Evolutionary conservation across 257 asterid species (phyloP).

Genomic region (Petunia secreta): DNA sequence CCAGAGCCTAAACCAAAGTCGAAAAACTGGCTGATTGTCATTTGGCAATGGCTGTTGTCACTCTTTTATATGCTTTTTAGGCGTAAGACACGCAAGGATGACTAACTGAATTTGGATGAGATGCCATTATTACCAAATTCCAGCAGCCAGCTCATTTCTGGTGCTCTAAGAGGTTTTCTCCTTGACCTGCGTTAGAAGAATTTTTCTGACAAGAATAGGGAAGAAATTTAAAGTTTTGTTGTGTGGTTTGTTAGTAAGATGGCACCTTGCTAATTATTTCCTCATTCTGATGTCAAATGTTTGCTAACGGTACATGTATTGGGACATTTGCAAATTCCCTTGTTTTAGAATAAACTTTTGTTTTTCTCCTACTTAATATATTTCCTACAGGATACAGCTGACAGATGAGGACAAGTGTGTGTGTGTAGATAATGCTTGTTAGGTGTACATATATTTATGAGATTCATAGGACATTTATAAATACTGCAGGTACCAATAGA

Average conservation of each 20-base stretch:
- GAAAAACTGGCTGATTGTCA: conserved; percentile 47
- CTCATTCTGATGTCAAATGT: conserved; percentile 14
- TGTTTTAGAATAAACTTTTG: background rate
- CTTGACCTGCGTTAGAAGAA: background rate
- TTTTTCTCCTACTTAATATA: background rate
- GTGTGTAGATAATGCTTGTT: background rate
- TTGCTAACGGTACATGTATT: background rate
- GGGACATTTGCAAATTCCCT: background rate
- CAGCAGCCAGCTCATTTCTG: background rate
- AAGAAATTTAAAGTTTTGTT: background rate
- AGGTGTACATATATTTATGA: background rate
- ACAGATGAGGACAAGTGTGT: conserved; percentile 10
- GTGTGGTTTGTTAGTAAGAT: background rate
- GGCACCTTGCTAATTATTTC: conserved; percentile 18
- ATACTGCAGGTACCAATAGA: background rate
- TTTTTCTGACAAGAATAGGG: background rate
- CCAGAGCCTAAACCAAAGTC: conserved; percentile 65
- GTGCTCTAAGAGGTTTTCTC: background rate
- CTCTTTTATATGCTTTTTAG: conserved; percentile 57
- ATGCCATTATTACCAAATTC: background rate
- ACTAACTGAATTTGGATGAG: conserved; percentile 36
- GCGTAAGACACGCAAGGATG: conserved; percentile 59
- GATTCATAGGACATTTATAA: background rate
- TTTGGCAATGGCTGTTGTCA: conserved; percentile 84
- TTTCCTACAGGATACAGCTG: background rate